Conservation (phyloP, 495 filamentous ascomycete species). For the Zalerion maritima region DNA sequence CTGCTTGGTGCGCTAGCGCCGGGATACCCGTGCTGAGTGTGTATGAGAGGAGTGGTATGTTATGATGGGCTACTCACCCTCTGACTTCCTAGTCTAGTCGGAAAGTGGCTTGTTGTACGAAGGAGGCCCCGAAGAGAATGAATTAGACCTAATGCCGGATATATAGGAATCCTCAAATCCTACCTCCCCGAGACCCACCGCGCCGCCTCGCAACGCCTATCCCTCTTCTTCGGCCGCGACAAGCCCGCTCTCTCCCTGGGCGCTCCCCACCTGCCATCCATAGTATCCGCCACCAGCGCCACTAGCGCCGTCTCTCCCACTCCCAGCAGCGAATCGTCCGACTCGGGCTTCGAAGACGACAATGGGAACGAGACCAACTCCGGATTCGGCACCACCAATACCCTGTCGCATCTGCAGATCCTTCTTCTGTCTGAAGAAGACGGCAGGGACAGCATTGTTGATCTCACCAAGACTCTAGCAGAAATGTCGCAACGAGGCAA, state of each 20-base stretch:
- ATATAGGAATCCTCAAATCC: slow-evolving; percentile 66
- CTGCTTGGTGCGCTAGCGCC: slow-evolving; percentile 79
- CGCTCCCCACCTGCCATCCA: slow-evolving; percentile 57
- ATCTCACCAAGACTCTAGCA: slow-evolving; percentile 84
- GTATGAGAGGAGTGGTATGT: slow-evolving; percentile 78
- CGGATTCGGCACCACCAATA: no score
- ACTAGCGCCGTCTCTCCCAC: slow-evolving; percentile 6
- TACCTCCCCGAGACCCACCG: slow-evolving; percentile 66
- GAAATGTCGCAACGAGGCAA: slow-evolving; percentile 90
- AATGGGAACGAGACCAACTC: no score
- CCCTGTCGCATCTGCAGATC: slow-evolving; percentile 46
- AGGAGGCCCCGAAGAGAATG: slow-evolving; percentile 2
- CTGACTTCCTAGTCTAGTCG: background rate
- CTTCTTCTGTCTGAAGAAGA: slow-evolving; percentile 81
- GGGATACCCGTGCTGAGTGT: slow-evolving; percentile 75
- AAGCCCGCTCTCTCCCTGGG: slow-evolving; percentile 54
- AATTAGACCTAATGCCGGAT: slow-evolving; percentile 4
- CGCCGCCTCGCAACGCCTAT: slow-evolving; percentile 55
- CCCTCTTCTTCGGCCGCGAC: slow-evolving; percentile 65
- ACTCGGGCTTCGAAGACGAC: no score
- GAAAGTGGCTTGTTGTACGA: background rate
- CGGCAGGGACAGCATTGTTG: slow-evolving; percentile 82
- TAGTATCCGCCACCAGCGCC: slow-evolving; percentile 24
- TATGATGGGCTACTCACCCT: background rate
- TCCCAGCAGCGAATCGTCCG: slow-evolving; percentile 9